Conservation (phyloP, 805 yeast genomes). For the Yarrowia bubula region DNA sequence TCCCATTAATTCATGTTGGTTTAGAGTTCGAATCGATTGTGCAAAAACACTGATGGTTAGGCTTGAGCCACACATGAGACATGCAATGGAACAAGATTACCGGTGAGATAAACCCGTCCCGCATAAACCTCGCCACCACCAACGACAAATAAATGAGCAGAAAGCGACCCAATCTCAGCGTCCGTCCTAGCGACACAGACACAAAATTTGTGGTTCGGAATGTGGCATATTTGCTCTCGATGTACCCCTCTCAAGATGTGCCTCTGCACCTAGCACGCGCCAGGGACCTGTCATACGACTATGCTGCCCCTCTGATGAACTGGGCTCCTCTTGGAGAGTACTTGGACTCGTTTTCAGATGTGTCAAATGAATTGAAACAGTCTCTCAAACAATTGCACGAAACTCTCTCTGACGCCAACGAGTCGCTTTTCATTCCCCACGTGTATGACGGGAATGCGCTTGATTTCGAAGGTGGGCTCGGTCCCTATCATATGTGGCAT, state of each 20-base stretch:
- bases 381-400: neutral
- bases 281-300: neutral
- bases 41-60: no score
- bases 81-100: neutral
- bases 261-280: neutral
- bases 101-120: neutral
- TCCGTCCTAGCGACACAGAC: conserved; percentile 1
- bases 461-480: neutral
- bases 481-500: conserved; percentile 11
- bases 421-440: neutral
- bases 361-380: neutral
- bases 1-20: no score
- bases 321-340: neutral
- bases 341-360: neutral
- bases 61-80: neutral
- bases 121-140: neutral
- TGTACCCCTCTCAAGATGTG: neutral
- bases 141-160: neutral
- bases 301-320: conserved; percentile 8
- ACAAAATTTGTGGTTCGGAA: neutral
- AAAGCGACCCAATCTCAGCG: neutral
- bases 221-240: neutral
- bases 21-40: no score
- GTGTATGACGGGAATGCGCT: neutral
- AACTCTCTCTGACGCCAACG: neutral